A percentile compares a stretch with the other conserved stretches of the same genome.
These are phyloP conservation scores for Ottelia alismoides DNA, from an alignment of 106 monocot species.

Conservation along the genomic window DNA sequence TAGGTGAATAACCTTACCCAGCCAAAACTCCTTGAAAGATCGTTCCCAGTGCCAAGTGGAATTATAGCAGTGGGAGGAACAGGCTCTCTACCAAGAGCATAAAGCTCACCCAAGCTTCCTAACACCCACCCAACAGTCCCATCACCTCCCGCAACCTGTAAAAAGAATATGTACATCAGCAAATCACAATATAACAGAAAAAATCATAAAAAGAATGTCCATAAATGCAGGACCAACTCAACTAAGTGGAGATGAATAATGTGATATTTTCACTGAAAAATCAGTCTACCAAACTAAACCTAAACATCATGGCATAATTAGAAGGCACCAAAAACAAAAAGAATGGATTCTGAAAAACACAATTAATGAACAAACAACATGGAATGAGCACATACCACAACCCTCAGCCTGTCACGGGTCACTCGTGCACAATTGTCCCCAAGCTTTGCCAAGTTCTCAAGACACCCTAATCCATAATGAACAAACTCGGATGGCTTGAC, in stretches of 20 bases:
- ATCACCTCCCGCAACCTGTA: constrained; percentile 90
- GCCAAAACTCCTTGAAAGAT: constrained; percentile 85
- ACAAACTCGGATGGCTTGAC: constrained; percentile 67
- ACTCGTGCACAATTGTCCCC: constrained; percentile 39
- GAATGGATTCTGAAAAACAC: too few relatives aligned
- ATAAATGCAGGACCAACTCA: too few relatives aligned
- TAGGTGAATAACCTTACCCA: too few relatives aligned
- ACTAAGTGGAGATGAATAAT: too few relatives aligned
- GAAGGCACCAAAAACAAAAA: too few relatives aligned
- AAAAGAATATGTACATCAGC: too few relatives aligned
- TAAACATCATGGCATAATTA: too few relatives aligned
- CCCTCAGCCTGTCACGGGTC: constrained; percentile 42
- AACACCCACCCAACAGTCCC: constrained; percentile 93
- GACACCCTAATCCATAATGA: constrained; percentile 33
- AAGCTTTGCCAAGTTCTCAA: constrained; percentile 41
- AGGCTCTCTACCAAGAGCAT: constrained; percentile 45
- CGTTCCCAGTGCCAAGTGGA: constrained; percentile 92
- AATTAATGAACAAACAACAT: too few relatives aligned
- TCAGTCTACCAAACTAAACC: too few relatives aligned
- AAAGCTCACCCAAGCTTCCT: constrained; percentile 59
- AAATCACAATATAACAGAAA: too few relatives aligned
- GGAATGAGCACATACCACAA: constrained; percentile 55
- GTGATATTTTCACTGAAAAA: too few relatives aligned
- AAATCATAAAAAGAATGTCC: too few relatives aligned
- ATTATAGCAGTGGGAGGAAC: constrained; percentile 71